Base-by-base conservation (phyloP, 345 rosid genomes). In the Dovyalis caffra region DNA sequence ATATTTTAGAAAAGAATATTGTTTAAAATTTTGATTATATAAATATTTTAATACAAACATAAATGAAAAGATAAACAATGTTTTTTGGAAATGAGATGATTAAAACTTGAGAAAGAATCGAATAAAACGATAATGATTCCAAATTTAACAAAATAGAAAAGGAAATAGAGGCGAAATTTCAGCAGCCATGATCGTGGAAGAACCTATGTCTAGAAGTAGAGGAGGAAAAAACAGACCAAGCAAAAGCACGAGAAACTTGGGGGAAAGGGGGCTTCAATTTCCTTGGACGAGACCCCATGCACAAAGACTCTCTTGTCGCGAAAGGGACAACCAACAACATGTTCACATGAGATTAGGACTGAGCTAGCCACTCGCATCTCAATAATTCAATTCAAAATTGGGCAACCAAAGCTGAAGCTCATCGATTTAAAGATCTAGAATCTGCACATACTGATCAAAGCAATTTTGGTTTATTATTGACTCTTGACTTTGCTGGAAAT, bases 401-500 rank as follows among this genome's bases (percentile, higher is more conserved):
- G 28, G 6, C 61, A 8, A 14, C 61, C n/a, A 23, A 56, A 23
- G 61, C 15, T n/a, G 0, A 12, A 53, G 60, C 60, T 23, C 28
- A 3, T 23, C 60, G 0, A 8, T n/a, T n/a, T 2, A 8, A n/a
- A 53, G 60, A 53, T 26, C 60, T 9, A 3, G 28, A n/a, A 53
- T n/a, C 28, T 8, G 60, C 60, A n/a, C 28, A 45, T 0, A 12
- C 23, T 23, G 33, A n/a, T n/a, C n/a, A 28, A 45, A 47, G 37
- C 26, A 20, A 23, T 10, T 28, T 4, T 3, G 26, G 56, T 32
- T 25, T 7, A 25, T 34, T n/a, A 9, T 71, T 25, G 66, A 58
- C 74, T 38, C 66, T 38, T 58, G 66, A 71, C 66, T 38, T 3
- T 0, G 53, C 15, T 62, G 67, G 67, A 72, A 72, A 10, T 28